phyloP scores from a whole-genome alignment of 1,284 basidiomycete genomes.

The Trichosporon ovoides region DNA sequence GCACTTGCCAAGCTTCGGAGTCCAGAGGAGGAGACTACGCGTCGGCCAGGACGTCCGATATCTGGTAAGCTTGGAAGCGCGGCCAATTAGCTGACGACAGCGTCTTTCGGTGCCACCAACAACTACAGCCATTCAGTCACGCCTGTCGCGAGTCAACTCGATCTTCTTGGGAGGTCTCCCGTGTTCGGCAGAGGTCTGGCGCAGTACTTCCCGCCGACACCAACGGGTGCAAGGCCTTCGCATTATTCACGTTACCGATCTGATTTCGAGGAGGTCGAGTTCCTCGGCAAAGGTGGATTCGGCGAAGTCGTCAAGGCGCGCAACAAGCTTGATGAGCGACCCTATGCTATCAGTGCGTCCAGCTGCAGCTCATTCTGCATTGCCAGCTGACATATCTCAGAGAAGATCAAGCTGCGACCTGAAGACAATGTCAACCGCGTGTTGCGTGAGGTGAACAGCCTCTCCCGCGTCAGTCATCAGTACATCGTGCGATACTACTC shows the following conservation, averaged over 20 bases:
- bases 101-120: not conserved
- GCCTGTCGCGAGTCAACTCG: not conserved
- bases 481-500: slow-evolving; percentile 76
- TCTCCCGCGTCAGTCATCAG: slow-evolving; percentile 79
- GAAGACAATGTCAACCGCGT: slow-evolving; percentile 78
- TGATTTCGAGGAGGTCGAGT: slow-evolving; percentile 50
- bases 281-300: slow-evolving; percentile 76
- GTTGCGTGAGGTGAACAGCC: slow-evolving; percentile 82
- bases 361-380: slow-evolving; percentile 27
- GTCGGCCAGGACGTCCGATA: slow-evolving; percentile 10
- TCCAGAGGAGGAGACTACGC: slow-evolving; percentile 27
- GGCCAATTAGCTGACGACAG: not conserved
- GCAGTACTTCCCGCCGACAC: slow-evolving; percentile 25
- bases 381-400: slow-evolving; percentile 53
- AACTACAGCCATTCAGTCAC: not conserved
- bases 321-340: slow-evolving; percentile 60
- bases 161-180: slow-evolving; percentile 29
- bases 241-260: slow-evolving; percentile 42
- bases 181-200: slow-evolving; percentile 20
- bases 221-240: slow-evolving; percentile 7
- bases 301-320: slow-evolving; percentile 90
- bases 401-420: slow-evolving; percentile 80
- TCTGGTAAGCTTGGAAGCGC: not conserved
- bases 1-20: slow-evolving; percentile 31
- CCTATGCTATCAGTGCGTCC: slow-evolving; percentile 43